phyloP scores from a whole-genome alignment of 2,329 filamentous ascomycete species.

The Fusarium sp. region DNA sequence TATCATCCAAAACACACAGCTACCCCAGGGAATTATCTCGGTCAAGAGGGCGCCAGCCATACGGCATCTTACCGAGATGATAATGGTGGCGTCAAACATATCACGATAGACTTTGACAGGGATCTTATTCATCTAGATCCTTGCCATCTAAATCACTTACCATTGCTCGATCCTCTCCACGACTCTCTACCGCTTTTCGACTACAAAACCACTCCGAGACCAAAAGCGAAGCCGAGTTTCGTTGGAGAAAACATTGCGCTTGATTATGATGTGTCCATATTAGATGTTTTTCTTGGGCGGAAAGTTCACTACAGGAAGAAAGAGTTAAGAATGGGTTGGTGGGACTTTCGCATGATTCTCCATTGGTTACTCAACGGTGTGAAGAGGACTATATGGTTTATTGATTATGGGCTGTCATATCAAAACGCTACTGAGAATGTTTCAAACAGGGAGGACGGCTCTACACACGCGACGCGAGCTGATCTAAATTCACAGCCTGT shows the following conservation, averaged over 20 bases:
- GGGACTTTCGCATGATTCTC: conserved; percentile 8
- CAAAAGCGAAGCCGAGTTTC: conserved; percentile 1
- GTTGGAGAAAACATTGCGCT: conserved; percentile 22
- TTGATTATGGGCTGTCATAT: conserved; percentile 9
- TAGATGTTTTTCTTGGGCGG: background rate
- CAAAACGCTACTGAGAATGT: fast-evolving
- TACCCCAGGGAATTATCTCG: background rate
- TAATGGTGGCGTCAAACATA: background rate
- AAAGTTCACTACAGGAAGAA: background rate
- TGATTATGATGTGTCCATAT: conserved; percentile 21
- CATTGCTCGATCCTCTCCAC: conserved; percentile 1
- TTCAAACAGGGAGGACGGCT: too few species aligned
- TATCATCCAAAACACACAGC: conserved; percentile 8
- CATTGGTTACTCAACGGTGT: background rate
- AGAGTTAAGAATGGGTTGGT: background rate
- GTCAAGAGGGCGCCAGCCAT: background rate
- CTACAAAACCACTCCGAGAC: fast-evolving
- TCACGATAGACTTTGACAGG: conserved; percentile 13
- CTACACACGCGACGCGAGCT: too few species aligned
- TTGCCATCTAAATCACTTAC: background rate
- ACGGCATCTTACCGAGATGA: conserved; percentile 16
- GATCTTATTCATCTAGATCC: conserved; percentile 24
- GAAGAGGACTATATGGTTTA: conserved; percentile 19
- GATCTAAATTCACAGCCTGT: fast-evolving
- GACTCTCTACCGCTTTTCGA: conserved; percentile 2